Evolutionary conservation across 2,329 filamentous ascomycete genomes (phyloP).

Genomic region (Pseudodiploospora longispora): DNA sequence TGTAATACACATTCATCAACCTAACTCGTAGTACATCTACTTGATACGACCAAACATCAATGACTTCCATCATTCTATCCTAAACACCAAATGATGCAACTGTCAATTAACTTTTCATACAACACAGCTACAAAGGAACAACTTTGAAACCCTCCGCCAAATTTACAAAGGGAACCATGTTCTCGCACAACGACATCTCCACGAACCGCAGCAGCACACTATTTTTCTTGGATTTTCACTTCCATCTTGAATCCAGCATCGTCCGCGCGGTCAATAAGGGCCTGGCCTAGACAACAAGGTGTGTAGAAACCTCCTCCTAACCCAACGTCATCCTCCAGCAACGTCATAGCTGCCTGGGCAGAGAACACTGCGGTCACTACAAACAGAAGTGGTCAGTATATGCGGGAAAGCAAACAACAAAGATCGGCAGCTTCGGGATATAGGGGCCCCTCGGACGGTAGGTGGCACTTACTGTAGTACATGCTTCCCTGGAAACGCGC

Average conservation of each 20-base stretch:
- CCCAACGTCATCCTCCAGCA: conserved; percentile 54
- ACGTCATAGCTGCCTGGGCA: conserved; percentile 54
- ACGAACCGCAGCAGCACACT: neutral
- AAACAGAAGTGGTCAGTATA: conserved; percentile 3
- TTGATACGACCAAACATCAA: no score
- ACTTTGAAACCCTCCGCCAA: no score
- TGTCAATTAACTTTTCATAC: no score
- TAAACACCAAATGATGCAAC: no score
- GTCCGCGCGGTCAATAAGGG: conserved; percentile 55
- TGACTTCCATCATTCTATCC: no score
- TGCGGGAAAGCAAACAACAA: neutral
- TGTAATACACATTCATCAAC: no score
- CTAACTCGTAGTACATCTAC: no score
- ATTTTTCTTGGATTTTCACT: conserved; percentile 30
- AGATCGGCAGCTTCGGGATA: neutral
- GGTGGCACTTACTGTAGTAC: conserved; percentile 51
- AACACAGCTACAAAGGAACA: no score
- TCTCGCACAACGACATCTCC: no score
- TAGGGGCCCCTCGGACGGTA: neutral
- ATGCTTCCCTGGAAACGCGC: conserved; percentile 51
- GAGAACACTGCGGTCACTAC: conserved; percentile 58
- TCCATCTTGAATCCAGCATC: conserved; percentile 57
- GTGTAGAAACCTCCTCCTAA: conserved; percentile 63
- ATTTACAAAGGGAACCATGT: no score
- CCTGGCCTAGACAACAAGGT: conserved; percentile 61